Base-by-base conservation (phyloP, 345 rosid genomes). In the Lepidium sativum region DNA sequence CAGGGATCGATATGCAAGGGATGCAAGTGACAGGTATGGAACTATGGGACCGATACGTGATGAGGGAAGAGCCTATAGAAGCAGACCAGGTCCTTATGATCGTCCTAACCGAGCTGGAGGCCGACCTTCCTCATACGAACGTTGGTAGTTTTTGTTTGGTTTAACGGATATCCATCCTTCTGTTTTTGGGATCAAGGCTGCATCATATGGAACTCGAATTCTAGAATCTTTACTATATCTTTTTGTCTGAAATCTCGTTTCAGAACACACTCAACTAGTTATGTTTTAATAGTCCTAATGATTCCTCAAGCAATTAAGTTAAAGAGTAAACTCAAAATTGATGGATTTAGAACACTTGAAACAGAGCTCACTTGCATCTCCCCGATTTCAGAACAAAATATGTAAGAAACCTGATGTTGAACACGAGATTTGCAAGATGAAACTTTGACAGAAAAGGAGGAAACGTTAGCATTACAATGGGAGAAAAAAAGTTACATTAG, bases 51-150 rank as follows among this genome's bases (percentile, higher is more conserved):
- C 85, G 0, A 72, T 75, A 16, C 74, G 87, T 0, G 64, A 72
- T 0, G 96, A 83, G 13, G 84, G 80, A 37, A 80, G 95, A 74
- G 72, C 68, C 72, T 89, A 84, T 47, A 74, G 89, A 73, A 82
- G 59, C 69, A 82, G 91, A 58, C 54, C 83, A 0, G 89, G 79
- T 33, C 95, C 95, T 2, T 89, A 85, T 52, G 92, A 87, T 31
- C 85, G 91, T 27, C 88, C 95, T 6, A 66, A 70, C 76, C 73
- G 85, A 58, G 82, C 82, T 18, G 85, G 88, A 7, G 87, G 86
- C 10, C 89, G 82, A 45, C 79, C 82, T 5, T 69, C 91, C 20
- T 80, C 95, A 10, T 89, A 82, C 11, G 97, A 87, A 34, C 95
- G 91, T 63, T 89, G 80, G 70, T 92, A 65, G 75, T 14, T n/a